A percentile compares a stretch with the other conserved stretches of the same genome.
Conservation (phyloP, 176 grass and related monocot species). For the Cenchrus purpureus region DNA sequence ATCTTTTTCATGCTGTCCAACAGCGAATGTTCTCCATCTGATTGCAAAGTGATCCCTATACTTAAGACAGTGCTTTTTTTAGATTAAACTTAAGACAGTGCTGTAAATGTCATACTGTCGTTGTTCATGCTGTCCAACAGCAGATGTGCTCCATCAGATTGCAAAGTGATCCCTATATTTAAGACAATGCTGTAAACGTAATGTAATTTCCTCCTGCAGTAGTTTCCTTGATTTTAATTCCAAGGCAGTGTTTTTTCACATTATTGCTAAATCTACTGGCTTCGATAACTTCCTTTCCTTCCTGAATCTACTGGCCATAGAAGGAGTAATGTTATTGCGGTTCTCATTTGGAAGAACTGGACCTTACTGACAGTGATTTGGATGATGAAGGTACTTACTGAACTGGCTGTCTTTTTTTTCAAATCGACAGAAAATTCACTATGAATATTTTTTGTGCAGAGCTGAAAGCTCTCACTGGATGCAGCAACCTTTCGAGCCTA, state of each 20-base stretch:
- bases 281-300: too few relatives aligned
- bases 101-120: background rate
- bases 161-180: background rate
- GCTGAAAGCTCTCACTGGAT: constrained; percentile 64
- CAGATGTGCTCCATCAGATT: background rate
- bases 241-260: too few relatives aligned
- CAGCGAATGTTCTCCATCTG: background rate
- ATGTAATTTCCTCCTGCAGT: background rate
- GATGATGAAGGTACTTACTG: constrained; percentile 76
- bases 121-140: background rate
- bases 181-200: background rate
- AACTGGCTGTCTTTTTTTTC: constrained; percentile 5
- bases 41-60: background rate
- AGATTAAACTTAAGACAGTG: background rate
- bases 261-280: too few relatives aligned
- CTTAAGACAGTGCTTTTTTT: background rate
- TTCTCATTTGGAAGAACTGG: constrained; percentile 65
- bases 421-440: constrained; percentile 2
- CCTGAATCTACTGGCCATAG: background rate
- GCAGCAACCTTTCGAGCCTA: constrained; percentile 67
- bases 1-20: background rate
- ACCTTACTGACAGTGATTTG: constrained; percentile 85
- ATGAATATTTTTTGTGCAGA: constrained; percentile 42
- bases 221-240: background rate
- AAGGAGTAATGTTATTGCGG: constrained; percentile 5